Percentiles rank a stretch among this genome's conserved stretches.
Conservation (phyloP, 2,329 filamentous ascomycete species). For the Akanthomyces lecanii region DNA sequence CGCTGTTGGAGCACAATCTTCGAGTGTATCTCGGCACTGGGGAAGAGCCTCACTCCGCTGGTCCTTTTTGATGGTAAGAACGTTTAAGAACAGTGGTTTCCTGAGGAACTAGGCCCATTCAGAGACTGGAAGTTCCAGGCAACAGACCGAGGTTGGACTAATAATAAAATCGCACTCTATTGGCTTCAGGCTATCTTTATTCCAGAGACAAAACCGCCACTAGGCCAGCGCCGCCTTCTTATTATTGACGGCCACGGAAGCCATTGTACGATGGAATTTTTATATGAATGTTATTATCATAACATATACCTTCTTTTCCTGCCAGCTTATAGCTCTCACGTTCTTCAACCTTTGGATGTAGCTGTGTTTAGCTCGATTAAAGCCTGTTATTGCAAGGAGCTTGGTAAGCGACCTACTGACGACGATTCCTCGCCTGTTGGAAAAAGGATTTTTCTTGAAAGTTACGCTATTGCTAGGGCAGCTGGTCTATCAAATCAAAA, state of each 20-base stretch:
- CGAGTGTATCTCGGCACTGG: too few species aligned
- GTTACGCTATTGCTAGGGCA: neutral
- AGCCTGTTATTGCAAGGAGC: neutral
- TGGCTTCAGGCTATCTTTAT: too few species aligned
- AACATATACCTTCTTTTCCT: conserved; percentile 10
- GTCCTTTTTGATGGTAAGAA: too few species aligned
- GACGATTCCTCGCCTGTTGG: neutral
- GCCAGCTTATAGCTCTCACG: conserved; percentile 2
- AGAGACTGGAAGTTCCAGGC: too few species aligned
- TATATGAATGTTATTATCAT: conserved; percentile 3
- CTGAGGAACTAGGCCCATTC: too few species aligned
- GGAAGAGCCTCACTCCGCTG: too few species aligned
- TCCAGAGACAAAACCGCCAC: neutral
- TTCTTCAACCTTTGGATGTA: conserved; percentile 10
- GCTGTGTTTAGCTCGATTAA: conserved; percentile 8
- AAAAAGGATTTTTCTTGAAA: neutral
- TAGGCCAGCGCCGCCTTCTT: neutral
- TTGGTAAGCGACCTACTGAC: neutral
- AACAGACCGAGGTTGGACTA: too few species aligned
- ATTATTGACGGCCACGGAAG: conserved; percentile 16
- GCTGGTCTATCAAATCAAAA: neutral
- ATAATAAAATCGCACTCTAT: too few species aligned
- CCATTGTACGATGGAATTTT: conserved; percentile 15
- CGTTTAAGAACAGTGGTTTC: too few species aligned
- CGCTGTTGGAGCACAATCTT: too few species aligned